phyloP scores from a whole-genome alignment of 345 rosid genomes.

The Pugionium cornutum region DNA sequence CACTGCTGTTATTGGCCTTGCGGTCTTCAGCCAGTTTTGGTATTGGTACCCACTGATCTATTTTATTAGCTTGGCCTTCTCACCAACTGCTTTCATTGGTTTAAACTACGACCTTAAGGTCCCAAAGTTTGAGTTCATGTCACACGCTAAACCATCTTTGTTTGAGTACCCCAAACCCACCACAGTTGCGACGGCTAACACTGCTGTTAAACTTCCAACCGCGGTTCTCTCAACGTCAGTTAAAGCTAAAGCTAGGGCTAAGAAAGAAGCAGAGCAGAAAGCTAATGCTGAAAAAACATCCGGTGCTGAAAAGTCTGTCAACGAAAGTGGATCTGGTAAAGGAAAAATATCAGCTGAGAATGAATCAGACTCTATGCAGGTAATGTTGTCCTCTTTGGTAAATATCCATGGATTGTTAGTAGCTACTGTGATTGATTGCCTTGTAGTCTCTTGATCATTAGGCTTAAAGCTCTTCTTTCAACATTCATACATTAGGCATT shows the following conservation, averaged over 20 bases:
- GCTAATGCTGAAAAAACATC: slow-evolving; percentile 68
- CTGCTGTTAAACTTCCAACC: slow-evolving; percentile 92
- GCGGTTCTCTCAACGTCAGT: slow-evolving; percentile 97
- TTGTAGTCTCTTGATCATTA: no score
- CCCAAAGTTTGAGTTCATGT: slow-evolving; percentile 89
- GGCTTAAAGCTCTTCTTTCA: no score
- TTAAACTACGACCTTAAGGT: slow-evolving; percentile 91
- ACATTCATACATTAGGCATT: not conserved
- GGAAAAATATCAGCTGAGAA: slow-evolving; percentile 75
- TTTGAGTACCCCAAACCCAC: slow-evolving; percentile 98
- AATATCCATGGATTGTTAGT: not conserved
- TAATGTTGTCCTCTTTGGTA: slow-evolving; percentile 31
- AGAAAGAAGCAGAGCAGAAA: slow-evolving; percentile 97
- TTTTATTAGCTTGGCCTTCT: slow-evolving; percentile 86
- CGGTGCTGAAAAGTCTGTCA: slow-evolving; percentile 39
- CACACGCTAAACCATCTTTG: slow-evolving; percentile 90
- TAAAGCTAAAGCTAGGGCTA: slow-evolving; percentile 94
- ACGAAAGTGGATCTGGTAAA: slow-evolving; percentile 56
- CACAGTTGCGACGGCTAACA: slow-evolving; percentile 70
- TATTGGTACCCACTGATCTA: slow-evolving; percentile 99
- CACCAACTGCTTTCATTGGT: slow-evolving; percentile 96
- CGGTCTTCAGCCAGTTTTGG: slow-evolving; percentile 99
- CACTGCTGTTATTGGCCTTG: slow-evolving; percentile 95
- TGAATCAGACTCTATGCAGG: slow-evolving; percentile 97
- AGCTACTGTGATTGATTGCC: not conserved